Evolutionary conservation across 495 filamentous ascomycete genomes (phyloP), one percentile per base, ranked within the genome.

Genomic region (Xylaria sp.): DNA sequence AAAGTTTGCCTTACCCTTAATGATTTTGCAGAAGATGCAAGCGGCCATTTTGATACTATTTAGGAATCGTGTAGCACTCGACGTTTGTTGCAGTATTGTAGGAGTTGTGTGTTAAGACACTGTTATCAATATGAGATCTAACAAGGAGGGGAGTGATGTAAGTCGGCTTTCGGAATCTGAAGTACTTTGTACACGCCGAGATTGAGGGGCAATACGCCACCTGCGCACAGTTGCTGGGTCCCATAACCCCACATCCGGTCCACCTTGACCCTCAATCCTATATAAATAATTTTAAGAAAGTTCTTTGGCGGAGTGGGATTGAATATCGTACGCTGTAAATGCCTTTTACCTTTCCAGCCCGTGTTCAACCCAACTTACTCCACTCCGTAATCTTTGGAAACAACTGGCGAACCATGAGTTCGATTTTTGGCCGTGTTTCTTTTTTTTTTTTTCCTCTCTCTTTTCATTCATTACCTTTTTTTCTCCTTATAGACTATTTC

Each of bases 21-120:
- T 92, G 80, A 99, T 98, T 78, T 92, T 97, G 88, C 96, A 99
- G 86, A 99, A 99, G 80, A 98, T 95, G 77, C 96, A 99, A 55
- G 93, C 88, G 26, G 90, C 86, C 77, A 77, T 77, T 68, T 17
- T 62, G 17, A 8, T 17, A 37, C 41, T 58, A 7, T 31, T 14
- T 6, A 17, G 52, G 52, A 50, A 31, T 37, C 33, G 29, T 37
- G 57, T 17, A 46, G 8, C 14, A 46, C 24, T 31, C n/a, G 17
- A 26, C 8, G 31, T 58, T 1, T 21, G 31, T 58, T 44, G 35
- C 8, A 11, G 5, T 59, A 37, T 59, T 37, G 33, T 59, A 40
- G 19, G 33, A 37, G 57, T 8, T 59, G 17, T n/a, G 57, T 37
- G 33, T 59, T 40, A 31, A 31, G 11, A 26, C 29, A 12, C 31